Base-by-base conservation (phyloP, 2,329 filamentous ascomycete species). In the Pseudocercospora crystallina region DNA sequence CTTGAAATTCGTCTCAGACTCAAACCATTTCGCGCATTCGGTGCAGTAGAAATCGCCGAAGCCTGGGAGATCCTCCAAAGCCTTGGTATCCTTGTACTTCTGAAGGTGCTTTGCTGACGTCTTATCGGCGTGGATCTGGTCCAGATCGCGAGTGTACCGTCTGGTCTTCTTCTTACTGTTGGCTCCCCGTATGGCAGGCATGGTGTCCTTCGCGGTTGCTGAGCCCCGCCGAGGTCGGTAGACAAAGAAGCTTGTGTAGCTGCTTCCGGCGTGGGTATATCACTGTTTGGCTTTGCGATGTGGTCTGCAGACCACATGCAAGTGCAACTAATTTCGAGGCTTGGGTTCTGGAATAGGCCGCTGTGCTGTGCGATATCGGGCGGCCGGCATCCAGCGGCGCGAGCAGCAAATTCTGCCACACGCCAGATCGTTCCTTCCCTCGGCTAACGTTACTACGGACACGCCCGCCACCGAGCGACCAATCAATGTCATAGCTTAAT, bases 1-100 rank as follows among this genome's bases (percentile, higher is more conserved):
- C 32, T 80, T 77, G 51, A 95, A 76, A 62, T 89, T 95, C 62
- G 80, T 71, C 60, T 94, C 87, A 43, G 84, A 87, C 70, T 97
- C 92, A 70, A 95, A 97, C 86, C 89, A 97, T 75, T 95, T 97
- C 57, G 94, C 87, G 71, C 94, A 99, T 72, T 96, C 88, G 12
- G 87, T 78, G 71, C 94, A 99, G 72, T 96, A 97, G 69, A 85
- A 85, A 62, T 83, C 80, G 20, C 94, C 94, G 42, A 96, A 78
- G 0, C 85, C 92, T 2, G 94, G 94, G 32, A 96, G 79, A 65
- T 97, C 94, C 68, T 97, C 92, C 15, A 81, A 74, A 5, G 86
- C 83, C 67, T 96, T 95, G 37, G 84, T 82, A 43, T 84, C 80
- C 68, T 90, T 87, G 77, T 86, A 90, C 59, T 89, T 82, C 40